Percentiles rank a stretch among this genome's conserved stretches.
These are phyloP conservation scores for Trapa incisa DNA, from an alignment of 345 rosid species.

Conservation along the genomic window DNA sequence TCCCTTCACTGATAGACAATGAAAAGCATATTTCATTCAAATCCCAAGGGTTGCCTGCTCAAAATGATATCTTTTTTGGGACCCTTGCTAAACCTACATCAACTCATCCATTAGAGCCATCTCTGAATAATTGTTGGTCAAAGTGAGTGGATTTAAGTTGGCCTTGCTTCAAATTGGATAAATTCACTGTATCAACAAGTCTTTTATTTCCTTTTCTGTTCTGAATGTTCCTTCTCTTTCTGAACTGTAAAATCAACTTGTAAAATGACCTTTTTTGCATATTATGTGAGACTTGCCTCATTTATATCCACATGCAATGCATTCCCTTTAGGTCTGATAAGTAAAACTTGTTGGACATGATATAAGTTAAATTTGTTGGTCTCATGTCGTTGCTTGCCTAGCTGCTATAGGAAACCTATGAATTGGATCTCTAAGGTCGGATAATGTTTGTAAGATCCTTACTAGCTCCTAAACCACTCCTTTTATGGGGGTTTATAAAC, in stretches of 20 bases:
- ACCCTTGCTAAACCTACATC: slow-evolving; percentile 39
- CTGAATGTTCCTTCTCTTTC: not conserved
- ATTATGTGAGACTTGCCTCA: not conserved
- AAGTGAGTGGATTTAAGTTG: slow-evolving; percentile 40
- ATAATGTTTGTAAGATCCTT: no score
- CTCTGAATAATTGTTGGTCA: slow-evolving; percentile 62
- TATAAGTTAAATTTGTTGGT: not conserved
- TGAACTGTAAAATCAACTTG: not conserved
- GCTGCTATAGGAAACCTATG: no score
- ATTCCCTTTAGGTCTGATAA: not conserved
- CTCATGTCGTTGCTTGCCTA: not conserved
- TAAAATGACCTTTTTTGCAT: not conserved
- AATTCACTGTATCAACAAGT: not conserved
- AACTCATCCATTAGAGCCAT: slow-evolving; percentile 39
- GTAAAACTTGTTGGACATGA: not conserved
- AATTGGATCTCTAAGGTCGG: no score
- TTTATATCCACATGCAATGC: not conserved
- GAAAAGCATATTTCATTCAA: slow-evolving; percentile 31
- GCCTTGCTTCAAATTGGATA: not conserved
- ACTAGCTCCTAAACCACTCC: no score
- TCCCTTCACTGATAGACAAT: slow-evolving; percentile 43
- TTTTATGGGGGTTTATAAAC: no score
- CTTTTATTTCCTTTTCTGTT: not conserved
- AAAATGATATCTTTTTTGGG: slow-evolving; percentile 36
- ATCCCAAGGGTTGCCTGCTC: slow-evolving; percentile 26